Conservation (phyloP, 2,329 filamentous ascomycete species). For the Seiridium cupressi region DNA sequence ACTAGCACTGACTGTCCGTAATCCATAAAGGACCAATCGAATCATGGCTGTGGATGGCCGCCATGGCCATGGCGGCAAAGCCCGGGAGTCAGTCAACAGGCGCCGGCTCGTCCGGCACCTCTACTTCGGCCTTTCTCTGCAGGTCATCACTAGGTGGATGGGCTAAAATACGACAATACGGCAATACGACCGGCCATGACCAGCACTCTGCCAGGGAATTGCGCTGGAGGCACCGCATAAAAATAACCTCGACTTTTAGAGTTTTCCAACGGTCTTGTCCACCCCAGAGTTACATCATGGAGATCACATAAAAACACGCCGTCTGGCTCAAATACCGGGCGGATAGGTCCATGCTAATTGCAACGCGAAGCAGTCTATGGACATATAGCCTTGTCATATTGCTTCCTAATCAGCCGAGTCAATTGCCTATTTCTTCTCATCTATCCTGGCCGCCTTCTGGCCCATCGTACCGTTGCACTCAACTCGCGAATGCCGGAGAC, state of each 20-base stretch:
- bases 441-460: not conserved
- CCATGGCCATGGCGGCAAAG: too few species aligned
- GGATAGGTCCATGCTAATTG: not conserved
- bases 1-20: too few species aligned
- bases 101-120: not conserved
- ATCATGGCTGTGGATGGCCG: too few species aligned
- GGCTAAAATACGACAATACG: not conserved
- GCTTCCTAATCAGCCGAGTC: not conserved
- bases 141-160: not conserved
- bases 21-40: too few species aligned
- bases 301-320: not conserved
- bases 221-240: not conserved
- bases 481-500: not conserved
- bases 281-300: not conserved
- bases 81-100: too few species aligned
- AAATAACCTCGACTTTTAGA: slow-evolving; percentile 1
- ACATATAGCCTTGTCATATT: not conserved
- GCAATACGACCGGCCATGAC: not conserved
- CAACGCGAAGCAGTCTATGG: not conserved
- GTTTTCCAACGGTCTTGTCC: not conserved
- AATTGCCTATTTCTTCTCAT: too few species aligned
- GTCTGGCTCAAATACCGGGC: not conserved
- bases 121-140: not conserved
- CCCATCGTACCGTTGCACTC: not conserved
- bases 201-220: not conserved